Conservation (phyloP, 176 grass and related monocot genomes). For the Ananas comosus region DNA sequence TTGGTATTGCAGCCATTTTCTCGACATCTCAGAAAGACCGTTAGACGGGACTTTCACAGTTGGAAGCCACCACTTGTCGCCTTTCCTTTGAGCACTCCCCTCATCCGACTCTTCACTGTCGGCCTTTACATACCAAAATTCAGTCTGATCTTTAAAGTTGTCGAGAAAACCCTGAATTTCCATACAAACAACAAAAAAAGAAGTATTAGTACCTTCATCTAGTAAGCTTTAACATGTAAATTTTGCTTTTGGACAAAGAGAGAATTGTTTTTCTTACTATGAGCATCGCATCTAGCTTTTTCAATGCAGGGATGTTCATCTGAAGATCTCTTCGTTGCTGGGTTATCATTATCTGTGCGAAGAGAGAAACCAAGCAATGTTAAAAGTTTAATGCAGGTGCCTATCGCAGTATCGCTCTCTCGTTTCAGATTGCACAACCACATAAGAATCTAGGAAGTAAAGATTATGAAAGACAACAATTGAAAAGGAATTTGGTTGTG, state of each 20-base stretch:
- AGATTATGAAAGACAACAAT: not conserved
- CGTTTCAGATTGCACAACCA: not conserved
- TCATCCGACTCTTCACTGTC: slow-evolving; percentile 28
- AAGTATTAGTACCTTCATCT: not conserved
- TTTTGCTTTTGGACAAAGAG: not conserved
- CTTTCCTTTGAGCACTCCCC: slow-evolving; percentile 53
- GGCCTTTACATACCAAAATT: slow-evolving; percentile 65
- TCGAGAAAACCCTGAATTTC: slow-evolving; percentile 60
- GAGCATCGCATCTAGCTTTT: slow-evolving; percentile 87
- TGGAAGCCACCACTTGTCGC: slow-evolving; percentile 98
- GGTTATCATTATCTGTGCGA: slow-evolving; percentile 63
- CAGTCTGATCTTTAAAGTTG: slow-evolving; percentile 70
- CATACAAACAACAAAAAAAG: not conserved
- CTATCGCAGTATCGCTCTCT: not conserved
- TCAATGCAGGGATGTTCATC: slow-evolving; percentile 71
- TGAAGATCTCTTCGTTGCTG: slow-evolving; percentile 78
- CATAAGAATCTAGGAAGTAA: not conserved
- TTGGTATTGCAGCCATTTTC: slow-evolving; percentile 82
- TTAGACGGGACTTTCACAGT: slow-evolving; percentile 71
- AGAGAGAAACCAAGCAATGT: not conserved
- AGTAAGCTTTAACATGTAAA: not conserved
- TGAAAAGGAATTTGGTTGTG: not conserved
- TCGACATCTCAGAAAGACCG: slow-evolving; percentile 61
- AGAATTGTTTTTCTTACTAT: slow-evolving; percentile 38
- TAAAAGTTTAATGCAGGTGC: not conserved